A percentile compares a stretch with the other conserved stretches of the same genome.
Conservation (phyloP, 1,284 basidiomycete genomes). For the Leccinum laetum region DNA sequence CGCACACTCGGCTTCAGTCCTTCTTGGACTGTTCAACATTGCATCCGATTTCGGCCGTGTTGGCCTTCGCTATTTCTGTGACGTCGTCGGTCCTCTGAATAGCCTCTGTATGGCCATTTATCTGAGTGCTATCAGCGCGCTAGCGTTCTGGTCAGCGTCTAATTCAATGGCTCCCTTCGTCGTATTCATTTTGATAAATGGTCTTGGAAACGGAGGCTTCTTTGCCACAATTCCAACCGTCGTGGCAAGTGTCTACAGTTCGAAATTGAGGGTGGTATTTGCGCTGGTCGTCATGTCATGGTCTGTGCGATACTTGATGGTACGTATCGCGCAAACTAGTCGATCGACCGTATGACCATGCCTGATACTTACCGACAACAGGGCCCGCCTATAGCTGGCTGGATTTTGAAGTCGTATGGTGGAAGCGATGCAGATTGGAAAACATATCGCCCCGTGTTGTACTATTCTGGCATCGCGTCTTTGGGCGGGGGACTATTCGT, state of each 20-base stretch:
- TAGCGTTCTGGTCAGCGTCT: conserved; percentile 37
- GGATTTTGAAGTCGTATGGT: conserved; percentile 30
- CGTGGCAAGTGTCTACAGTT: conserved; percentile 29
- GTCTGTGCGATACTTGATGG: conserved; percentile 30
- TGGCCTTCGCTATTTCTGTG: conserved; percentile 30
- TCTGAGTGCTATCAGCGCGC: conserved; percentile 31
- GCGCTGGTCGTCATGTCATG: conserved; percentile 36
- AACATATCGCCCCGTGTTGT: conserved; percentile 32
- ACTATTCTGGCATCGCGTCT: conserved; percentile 30
- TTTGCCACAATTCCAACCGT: conserved; percentile 36
- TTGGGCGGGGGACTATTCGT: conserved; percentile 25
- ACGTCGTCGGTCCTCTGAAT: conserved; percentile 32
- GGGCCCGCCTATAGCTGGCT: conserved; percentile 30
- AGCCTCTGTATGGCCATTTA: conserved; percentile 27
- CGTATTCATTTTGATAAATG: conserved; percentile 32
- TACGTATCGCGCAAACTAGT: conserved; percentile 10
- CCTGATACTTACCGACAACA: conserved; percentile 18
- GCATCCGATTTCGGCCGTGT: conserved; percentile 34
- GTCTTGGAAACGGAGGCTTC: conserved; percentile 34
- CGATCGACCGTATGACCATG: background rate
- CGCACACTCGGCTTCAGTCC: conserved; percentile 18
- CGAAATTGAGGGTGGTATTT: conserved; percentile 28
- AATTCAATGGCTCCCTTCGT: conserved; percentile 31
- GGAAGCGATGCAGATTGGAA: conserved; percentile 20
- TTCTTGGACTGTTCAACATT: conserved; percentile 29